Conservation (phyloP, 1,284 basidiomycete species). For the Cystobasidium slooffiae region DNA sequence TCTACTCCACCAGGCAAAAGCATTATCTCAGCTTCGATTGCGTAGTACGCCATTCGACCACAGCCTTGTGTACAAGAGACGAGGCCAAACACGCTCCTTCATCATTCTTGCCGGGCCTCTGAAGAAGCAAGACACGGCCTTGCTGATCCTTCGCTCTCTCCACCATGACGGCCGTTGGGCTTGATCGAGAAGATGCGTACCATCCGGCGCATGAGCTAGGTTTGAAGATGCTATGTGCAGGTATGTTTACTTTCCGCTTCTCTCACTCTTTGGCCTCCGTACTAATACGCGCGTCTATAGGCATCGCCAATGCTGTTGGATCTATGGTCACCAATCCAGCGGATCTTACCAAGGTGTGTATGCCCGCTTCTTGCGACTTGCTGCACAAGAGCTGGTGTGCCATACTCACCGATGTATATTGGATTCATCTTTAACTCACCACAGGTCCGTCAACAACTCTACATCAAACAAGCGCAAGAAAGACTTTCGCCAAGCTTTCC, state of each 20-base stretch:
- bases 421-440: neutral
- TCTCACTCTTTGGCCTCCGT: neutral
- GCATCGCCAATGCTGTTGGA: slow-evolving; percentile 32
- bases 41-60: too few species aligned
- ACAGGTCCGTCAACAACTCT: slow-evolving; percentile 53
- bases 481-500: slow-evolving; percentile 46
- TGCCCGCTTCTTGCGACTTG: neutral
- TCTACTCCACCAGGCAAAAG: too few species aligned
- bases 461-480: slow-evolving; percentile 31
- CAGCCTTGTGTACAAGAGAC: too few species aligned
- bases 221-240: slow-evolving; percentile 40
- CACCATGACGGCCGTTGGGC: slow-evolving; percentile 36
- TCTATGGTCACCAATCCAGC: slow-evolving; percentile 42
- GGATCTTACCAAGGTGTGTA: slow-evolving; percentile 36
- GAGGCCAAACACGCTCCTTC: too few species aligned
- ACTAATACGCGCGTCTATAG: neutral
- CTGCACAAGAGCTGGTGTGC: neutral
- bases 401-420: neutral
- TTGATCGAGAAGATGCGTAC: slow-evolving; percentile 32
- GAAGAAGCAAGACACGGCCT: too few species aligned
- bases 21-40: too few species aligned
- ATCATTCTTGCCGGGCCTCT: too few species aligned
- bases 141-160: neutral
- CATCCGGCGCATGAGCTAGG: slow-evolving; percentile 41
- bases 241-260: neutral